These are phyloP conservation scores for Suhomyces choctaworum DNA, from an alignment of 1,139 yeast genomes.

Conservation along the genomic window DNA sequence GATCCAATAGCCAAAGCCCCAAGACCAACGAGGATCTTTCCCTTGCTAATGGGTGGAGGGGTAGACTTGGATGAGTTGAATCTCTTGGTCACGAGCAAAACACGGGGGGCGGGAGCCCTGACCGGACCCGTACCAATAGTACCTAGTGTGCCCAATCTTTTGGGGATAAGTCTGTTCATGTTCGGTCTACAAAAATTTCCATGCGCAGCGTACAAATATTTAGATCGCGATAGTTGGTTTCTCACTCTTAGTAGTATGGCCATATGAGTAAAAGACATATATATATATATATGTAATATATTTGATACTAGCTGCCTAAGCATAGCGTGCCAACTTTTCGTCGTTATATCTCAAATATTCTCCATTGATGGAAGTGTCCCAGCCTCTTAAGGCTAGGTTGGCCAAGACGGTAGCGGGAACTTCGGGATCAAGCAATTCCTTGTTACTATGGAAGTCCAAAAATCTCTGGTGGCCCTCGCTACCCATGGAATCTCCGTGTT, in stretches of 20 bases:
- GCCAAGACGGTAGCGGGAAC: conserved; percentile 72
- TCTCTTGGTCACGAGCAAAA: conserved; percentile 12
- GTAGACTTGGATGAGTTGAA: conserved; percentile 23
- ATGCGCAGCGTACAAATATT: neutral
- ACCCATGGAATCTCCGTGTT: conserved; percentile 57
- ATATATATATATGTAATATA: no score
- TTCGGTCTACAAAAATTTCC: conserved; percentile 2
- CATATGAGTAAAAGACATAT: neutral
- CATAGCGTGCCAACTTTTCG: conserved; percentile 22
- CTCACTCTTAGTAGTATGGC: neutral
- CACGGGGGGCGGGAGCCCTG: no score
- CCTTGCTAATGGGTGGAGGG: conserved; percentile 20
- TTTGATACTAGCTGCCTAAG: no score
- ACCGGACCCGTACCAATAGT: conserved; percentile 2
- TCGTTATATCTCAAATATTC: conserved; percentile 63
- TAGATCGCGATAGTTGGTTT: no score
- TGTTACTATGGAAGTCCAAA: conserved; percentile 54
- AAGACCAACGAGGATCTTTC: conserved; percentile 30
- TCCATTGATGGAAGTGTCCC: conserved; percentile 59
- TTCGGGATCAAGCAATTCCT: conserved; percentile 59
- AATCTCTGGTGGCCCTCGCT: conserved; percentile 58
- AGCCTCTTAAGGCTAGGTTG: conserved; percentile 60
- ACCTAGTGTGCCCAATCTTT: conserved; percentile 5
- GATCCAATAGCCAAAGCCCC: conserved; percentile 49
- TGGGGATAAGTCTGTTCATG: conserved; percentile 5